A percentile compares a stretch with the other conserved stretches of the same genome.
These are phyloP conservation scores for Xylaria nigripes DNA, from an alignment of 495 filamentous ascomycete species.

Conservation along the genomic window DNA sequence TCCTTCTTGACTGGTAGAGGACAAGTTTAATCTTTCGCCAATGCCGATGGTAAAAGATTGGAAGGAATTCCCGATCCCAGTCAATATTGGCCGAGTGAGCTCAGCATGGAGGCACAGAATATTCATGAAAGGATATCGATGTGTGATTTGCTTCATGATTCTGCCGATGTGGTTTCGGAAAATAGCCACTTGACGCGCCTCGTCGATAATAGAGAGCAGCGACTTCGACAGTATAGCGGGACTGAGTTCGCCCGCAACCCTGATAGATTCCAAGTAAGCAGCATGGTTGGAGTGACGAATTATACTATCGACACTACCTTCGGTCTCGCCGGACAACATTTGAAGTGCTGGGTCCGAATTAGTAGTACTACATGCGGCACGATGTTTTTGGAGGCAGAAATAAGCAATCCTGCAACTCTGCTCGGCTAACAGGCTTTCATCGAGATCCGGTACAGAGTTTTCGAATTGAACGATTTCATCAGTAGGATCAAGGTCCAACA, in stretches of 20 bases:
- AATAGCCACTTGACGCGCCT: conserved; percentile 21
- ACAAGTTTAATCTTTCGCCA: not conserved
- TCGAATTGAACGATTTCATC: conserved; percentile 25
- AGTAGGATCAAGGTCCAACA: conserved; percentile 33
- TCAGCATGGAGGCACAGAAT: conserved; percentile 29
- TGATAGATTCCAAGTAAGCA: conserved; percentile 22
- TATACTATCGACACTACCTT: conserved; percentile 23
- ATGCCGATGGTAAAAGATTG: conserved; percentile 23
- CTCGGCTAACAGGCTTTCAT: conserved; percentile 25
- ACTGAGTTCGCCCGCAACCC: conserved; percentile 13
- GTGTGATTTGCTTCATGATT: conserved; percentile 32
- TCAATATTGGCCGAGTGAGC: conserved; percentile 25
- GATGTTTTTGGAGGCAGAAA: conserved; percentile 15
- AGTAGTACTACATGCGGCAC: not conserved
- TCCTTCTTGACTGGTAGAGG: not conserved
- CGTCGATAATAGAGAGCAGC: conserved; percentile 21
- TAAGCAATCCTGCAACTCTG: conserved; percentile 32
- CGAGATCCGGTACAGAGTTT: not conserved
- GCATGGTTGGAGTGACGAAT: conserved; percentile 27
- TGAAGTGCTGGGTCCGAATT: not conserved
- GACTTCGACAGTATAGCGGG: conserved; percentile 10
- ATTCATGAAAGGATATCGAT: conserved; percentile 37
- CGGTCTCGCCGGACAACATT: conserved; percentile 27
- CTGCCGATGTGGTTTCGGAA: conserved; percentile 31
- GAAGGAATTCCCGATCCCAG: conserved; percentile 28